Evolutionary conservation across 805 yeast genomes (phyloP).

Genomic region (Maudiozyma saulgeensis): DNA sequence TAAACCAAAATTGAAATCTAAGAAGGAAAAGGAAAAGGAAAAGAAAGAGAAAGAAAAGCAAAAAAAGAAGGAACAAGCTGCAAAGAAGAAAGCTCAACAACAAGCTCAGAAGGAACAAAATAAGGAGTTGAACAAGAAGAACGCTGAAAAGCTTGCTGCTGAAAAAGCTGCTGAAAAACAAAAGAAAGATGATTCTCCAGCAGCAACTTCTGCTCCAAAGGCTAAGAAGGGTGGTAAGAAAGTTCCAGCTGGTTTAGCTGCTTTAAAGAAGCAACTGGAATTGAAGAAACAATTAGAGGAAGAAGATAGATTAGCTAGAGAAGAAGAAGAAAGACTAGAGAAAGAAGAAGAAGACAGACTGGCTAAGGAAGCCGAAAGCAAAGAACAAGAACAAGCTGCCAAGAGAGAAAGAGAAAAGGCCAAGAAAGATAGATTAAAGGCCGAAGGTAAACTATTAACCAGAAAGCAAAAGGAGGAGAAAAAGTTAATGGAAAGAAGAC

Average conservation of each 20-base stretch:
- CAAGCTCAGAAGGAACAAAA: slow-evolving; percentile 52
- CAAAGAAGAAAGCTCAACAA: slow-evolving; percentile 67
- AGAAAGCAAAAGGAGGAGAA: slow-evolving; percentile 94
- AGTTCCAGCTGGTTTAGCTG: slow-evolving; percentile 85
- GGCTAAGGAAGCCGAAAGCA: slow-evolving; percentile 36
- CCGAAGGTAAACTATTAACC: slow-evolving; percentile 89
- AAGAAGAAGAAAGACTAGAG: slow-evolving; percentile 53
- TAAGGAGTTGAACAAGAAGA: slow-evolving; percentile 37
- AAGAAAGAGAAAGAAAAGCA: slow-evolving; percentile 89
- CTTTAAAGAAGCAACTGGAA: slow-evolving; percentile 82
- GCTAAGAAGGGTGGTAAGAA: slow-evolving; percentile 57
- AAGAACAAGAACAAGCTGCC: slow-evolving; percentile 47
- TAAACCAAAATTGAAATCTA: slow-evolving; percentile 72
- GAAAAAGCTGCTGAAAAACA: slow-evolving; percentile 25
- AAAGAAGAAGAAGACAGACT: slow-evolving; percentile 42
- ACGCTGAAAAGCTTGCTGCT: slow-evolving; percentile 28
- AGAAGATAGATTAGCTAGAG: slow-evolving; percentile 62
- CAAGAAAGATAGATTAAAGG: slow-evolving; percentile 84
- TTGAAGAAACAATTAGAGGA: slow-evolving; percentile 81
- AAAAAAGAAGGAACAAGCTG: slow-evolving; percentile 82
- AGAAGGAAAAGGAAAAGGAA: slow-evolving; percentile 91
- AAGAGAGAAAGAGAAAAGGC: slow-evolving; percentile 83
- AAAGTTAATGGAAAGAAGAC: slow-evolving; percentile 76
- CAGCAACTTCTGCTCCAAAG: slow-evolving; percentile 31
- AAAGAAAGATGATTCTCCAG: slow-evolving; percentile 18